Evolutionary conservation across 1,139 yeast genomes (phyloP), one percentile per base, ranked within the genome.

Genomic region (Lodderomyces parapsilosis): DNA sequence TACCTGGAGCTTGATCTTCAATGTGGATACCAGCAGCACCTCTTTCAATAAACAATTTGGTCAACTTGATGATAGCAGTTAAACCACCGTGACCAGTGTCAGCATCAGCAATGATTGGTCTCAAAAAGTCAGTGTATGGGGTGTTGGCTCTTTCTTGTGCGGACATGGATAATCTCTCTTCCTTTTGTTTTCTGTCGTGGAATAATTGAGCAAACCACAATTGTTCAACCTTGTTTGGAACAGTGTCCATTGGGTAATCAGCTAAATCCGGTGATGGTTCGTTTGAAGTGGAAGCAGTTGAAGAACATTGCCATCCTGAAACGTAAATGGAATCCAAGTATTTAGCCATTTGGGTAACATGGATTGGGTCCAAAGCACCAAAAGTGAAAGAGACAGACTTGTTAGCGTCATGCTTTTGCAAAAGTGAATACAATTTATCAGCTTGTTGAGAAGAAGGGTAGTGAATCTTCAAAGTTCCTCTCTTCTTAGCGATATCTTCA

Each of bases 61-160:
- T 90, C 66, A 91, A 81, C 73, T 91, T 91, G 74, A 89, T 86
- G 56, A 90, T 89, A 49, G 98, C 98, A 49, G 97, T 90, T 58
- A 91, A 76, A 64, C 98, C 98, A 68, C 99, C 99, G 68, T 93
- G 98, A 56, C 99, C 99, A 50, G 98, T 93, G 68, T 91, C 99
- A 53, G 94, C 99, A 65, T 91, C 99, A 44, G 98, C 98, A 58
- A 91, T 80, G 58, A 91, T 88, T 44, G 99, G 99, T 60, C 97
- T 81, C 65, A 91, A 71, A 69, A 87, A 91, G 73, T 91, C 98
- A 47, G 74, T 84, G 62, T 78, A 77, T 31, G 79, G 80, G 44
- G 73, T 60, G 59, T 81, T 77, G 24, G 83, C 81, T 57, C 96
- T 80, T 68, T 86, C 80, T 42, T 66, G 76, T 53, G 72, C 71